Percentiles rank a stretch among this genome's conserved stretches.
phyloP scores from a whole-genome alignment of 2,329 filamentous ascomycete genomes.

The Myotisia sp. region DNA sequence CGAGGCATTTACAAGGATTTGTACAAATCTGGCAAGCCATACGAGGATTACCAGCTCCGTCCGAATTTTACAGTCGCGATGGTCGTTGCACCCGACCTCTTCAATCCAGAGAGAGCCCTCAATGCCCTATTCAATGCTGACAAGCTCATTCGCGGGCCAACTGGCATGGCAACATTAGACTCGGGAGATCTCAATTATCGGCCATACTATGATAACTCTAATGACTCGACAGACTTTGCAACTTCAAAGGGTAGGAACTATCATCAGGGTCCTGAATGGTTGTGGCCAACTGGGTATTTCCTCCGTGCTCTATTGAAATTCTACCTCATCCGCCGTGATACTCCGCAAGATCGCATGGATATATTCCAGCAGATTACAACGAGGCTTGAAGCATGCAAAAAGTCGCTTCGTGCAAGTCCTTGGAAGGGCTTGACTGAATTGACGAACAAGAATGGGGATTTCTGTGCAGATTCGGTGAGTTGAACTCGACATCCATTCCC shows the following conservation, averaged over 20 bases:
- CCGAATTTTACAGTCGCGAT: slow-evolving; percentile 92
- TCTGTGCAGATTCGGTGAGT: slow-evolving; percentile 76
- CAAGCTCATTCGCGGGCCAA: slow-evolving; percentile 63
- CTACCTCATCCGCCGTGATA: slow-evolving; percentile 58
- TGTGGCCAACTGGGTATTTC: slow-evolving; percentile 96
- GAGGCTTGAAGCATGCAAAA: slow-evolving; percentile 67
- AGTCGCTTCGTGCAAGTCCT: slow-evolving; percentile 60
- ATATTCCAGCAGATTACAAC: slow-evolving; percentile 89
- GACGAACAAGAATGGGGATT: slow-evolving; percentile 75
- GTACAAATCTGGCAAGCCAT: slow-evolving; percentile 85
- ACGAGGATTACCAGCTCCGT: slow-evolving; percentile 93
- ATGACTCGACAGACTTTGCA: slow-evolving; percentile 80
- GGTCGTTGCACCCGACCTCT: slow-evolving; percentile 80
- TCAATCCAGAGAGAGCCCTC: slow-evolving; percentile 64
- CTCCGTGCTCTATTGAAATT: slow-evolving; percentile 82
- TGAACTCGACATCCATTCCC: slow-evolving; percentile 7
- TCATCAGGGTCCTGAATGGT: slow-evolving; percentile 94
- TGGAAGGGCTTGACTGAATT: slow-evolving; percentile 91
- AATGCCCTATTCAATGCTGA: slow-evolving; percentile 69
- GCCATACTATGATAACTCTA: slow-evolving; percentile 86
- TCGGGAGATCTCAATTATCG: slow-evolving; percentile 85
- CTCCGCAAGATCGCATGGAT: slow-evolving; percentile 53
- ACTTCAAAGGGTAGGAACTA: slow-evolving; percentile 94
- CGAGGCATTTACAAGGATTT: slow-evolving; percentile 97
- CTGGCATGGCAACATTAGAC: slow-evolving; percentile 91